Conservation (phyloP, 139 green algal species). For the Chlorella ohadii region DNA sequence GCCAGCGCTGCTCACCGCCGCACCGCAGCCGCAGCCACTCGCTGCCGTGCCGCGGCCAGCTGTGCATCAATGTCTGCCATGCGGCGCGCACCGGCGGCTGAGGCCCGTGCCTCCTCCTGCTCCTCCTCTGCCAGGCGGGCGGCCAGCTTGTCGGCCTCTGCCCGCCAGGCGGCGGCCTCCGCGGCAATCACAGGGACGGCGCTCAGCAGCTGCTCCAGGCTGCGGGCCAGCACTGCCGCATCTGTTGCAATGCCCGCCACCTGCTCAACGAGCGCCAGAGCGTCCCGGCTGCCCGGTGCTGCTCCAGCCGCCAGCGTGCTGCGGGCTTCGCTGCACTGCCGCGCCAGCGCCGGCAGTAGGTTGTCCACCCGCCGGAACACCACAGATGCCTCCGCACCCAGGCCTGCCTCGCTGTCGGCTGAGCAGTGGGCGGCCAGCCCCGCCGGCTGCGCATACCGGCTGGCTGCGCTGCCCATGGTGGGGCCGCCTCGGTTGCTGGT, state of each 20-base stretch:
- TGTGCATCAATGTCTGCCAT: too few relatives aligned
- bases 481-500: not conserved
- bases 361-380: not conserved
- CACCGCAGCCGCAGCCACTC: too few relatives aligned
- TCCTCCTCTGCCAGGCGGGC: too few relatives aligned
- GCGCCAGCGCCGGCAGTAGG: conserved; percentile 3
- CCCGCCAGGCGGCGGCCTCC: too few relatives aligned
- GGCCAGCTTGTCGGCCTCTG: too few relatives aligned
- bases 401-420: not conserved
- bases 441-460: not conserved
- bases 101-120: too few relatives aligned
- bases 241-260: not conserved
- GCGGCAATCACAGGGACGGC: too few relatives aligned
- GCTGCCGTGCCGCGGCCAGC: too few relatives aligned
- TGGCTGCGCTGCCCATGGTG: not conserved
- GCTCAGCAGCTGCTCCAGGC: not conserved
- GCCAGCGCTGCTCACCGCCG: too few relatives aligned
- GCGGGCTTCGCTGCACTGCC: not conserved
- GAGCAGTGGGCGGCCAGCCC: not conserved
- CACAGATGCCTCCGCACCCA: not conserved
- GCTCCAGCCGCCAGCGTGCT: not conserved
- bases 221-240: too few relatives aligned
- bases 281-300: not conserved
- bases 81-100: too few relatives aligned
- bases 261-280: not conserved